phyloP scores from a whole-genome alignment of 1,139 yeast species.

The Zygosaccharomyces pseudobailii region DNA sequence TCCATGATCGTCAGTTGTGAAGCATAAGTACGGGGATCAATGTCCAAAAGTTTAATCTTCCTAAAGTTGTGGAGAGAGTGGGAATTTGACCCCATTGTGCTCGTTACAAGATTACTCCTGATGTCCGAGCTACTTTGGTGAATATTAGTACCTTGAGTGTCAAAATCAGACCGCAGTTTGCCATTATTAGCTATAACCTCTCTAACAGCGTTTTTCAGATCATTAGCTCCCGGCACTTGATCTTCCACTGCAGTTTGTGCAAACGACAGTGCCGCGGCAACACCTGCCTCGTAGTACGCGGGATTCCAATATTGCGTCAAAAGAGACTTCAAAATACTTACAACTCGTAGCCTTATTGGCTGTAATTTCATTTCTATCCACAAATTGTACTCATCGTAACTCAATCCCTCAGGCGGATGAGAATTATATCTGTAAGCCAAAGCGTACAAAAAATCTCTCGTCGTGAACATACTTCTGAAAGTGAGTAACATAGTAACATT shows the following conservation, averaged over 20 bases:
- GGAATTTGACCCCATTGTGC: constrained; percentile 10
- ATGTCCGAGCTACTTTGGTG: neutral
- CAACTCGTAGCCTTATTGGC: constrained; percentile 63
- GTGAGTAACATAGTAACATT: constrained; percentile 69
- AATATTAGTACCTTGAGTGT: neutral
- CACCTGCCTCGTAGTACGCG: constrained; percentile 50
- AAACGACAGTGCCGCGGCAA: constrained; percentile 56
- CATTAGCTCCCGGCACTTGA: constrained; percentile 41
- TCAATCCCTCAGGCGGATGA: constrained; percentile 84
- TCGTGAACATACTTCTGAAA: constrained; percentile 70
- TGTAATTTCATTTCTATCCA: constrained; percentile 72
- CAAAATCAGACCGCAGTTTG: constrained; percentile 1
- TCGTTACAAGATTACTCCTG: neutral
- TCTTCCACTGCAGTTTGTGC: constrained; percentile 47
- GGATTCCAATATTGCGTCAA: constrained; percentile 77
- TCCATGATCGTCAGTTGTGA: constrained; percentile 81
- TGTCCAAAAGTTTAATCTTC: constrained; percentile 53
- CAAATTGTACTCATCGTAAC: constrained; percentile 71
- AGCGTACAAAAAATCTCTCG: constrained; percentile 57
- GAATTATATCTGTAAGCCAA: constrained; percentile 64
- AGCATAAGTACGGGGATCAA: constrained; percentile 75
- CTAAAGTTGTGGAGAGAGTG: constrained; percentile 26
- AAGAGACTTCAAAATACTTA: constrained; percentile 64
- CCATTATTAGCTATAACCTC: constrained; percentile 19
- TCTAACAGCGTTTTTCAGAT: constrained; percentile 29